These are phyloP conservation scores for Lipomyces sp. DNA, from an alignment of 805 yeast species.

Conservation along the genomic window DNA sequence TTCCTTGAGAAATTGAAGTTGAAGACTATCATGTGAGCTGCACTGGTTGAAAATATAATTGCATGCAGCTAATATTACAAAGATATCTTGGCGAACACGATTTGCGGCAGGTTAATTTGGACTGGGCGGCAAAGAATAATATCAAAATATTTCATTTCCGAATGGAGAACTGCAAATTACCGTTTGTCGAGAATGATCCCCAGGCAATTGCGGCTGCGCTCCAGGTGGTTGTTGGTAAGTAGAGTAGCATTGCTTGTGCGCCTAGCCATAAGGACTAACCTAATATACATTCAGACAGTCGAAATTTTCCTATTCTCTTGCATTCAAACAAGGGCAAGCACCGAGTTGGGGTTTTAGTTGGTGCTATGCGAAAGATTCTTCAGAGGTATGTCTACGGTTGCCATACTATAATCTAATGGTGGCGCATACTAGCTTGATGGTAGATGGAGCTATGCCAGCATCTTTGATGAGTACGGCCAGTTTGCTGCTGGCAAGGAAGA, in stretches of 20 bases:
- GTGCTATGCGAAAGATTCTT: slow-evolving; percentile 77
- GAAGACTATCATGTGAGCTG: slow-evolving; percentile 75
- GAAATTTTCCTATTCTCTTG: slow-evolving; percentile 83
- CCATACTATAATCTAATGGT: neutral
- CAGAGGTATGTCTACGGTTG: slow-evolving; percentile 49
- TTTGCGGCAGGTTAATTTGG: slow-evolving; percentile 60
- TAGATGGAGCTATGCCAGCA: slow-evolving; percentile 85
- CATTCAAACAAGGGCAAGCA: slow-evolving; percentile 99
- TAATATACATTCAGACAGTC: slow-evolving; percentile 42
- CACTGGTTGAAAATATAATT: slow-evolving; percentile 47
- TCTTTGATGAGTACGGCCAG: slow-evolving; percentile 89
- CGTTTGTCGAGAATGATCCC: slow-evolving; percentile 64
- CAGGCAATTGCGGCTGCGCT: slow-evolving; percentile 55
- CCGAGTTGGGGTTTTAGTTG: slow-evolving; percentile 91
- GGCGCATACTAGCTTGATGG: neutral
- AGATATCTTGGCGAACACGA: slow-evolving; percentile 64
- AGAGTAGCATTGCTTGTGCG: neutral
- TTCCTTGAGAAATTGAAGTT: slow-evolving; percentile 71
- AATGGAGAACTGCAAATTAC: slow-evolving; percentile 77
- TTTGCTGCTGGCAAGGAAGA: slow-evolving; percentile 95
- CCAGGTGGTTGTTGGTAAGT: slow-evolving; percentile 40
- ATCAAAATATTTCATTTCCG: slow-evolving; percentile 63
- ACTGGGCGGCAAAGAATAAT: slow-evolving; percentile 64
- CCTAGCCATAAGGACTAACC: neutral
- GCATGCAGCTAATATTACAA: slow-evolving; percentile 2